A percentile compares a stretch with the other conserved stretches of the same genome.
phyloP scores from a whole-genome alignment of 2,329 filamentous ascomycete genomes.

The Dactylellina cionopaga region DNA sequence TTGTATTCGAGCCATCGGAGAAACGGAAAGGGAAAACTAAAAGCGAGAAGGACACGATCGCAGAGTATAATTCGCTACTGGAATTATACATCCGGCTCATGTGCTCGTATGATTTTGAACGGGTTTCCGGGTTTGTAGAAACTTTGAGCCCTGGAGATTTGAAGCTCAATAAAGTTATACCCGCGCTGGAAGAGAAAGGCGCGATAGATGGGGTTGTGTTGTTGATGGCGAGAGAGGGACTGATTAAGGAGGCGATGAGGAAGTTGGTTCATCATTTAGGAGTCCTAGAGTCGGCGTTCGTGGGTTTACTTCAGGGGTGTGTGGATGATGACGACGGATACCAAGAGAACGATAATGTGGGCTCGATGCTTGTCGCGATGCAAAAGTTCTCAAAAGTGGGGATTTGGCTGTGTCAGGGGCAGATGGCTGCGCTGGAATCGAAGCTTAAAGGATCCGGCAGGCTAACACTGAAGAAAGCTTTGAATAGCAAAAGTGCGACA shows the following conservation, averaged over 20 bases:
- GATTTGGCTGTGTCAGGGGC: constrained; percentile 92
- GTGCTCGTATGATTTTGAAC: constrained; percentile 82
- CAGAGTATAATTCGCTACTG: constrained; percentile 68
- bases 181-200: constrained; percentile 86
- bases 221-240: constrained; percentile 87
- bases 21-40: constrained; percentile 32
- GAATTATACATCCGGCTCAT: constrained; percentile 91
- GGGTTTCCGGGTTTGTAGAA: constrained; percentile 86
- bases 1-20: constrained; percentile 74
- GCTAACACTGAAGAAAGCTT: constrained; percentile 57
- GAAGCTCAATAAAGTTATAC: constrained; percentile 80
- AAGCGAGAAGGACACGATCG: constrained; percentile 44
- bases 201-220: constrained; percentile 93
- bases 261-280: constrained; percentile 82
- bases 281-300: constrained; percentile 80
- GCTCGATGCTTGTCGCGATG: constrained; percentile 78
- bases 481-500: constrained; percentile 56
- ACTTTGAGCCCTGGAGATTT: constrained; percentile 79
- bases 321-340: constrained; percentile 41
- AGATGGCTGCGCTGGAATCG: constrained; percentile 71
- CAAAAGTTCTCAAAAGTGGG: constrained; percentile 93
- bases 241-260: constrained; percentile 82
- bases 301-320: constrained; percentile 73
- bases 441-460: constrained; percentile 55
- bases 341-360: constrained; percentile 68